Evolutionary conservation across 169 alveolate genomes (phyloP), one percentile per base, ranked within the genome.

Genomic region (Plasmodium coatneyi): DNA sequence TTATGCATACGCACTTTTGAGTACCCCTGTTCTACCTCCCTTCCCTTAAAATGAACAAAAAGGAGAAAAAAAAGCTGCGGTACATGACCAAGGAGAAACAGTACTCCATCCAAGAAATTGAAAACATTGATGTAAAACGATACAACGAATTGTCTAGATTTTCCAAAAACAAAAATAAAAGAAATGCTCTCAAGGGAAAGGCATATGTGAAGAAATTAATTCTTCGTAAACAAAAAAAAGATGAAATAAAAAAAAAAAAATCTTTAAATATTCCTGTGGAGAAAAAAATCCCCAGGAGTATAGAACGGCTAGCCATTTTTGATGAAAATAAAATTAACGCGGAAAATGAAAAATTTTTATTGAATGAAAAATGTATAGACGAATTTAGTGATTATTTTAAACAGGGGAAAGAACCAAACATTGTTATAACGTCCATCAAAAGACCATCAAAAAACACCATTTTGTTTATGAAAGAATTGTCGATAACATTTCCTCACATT

Each of bases 341-440:
- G 25, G 92, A 71, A 71, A 90, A 90, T 90, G 91, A 74, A 22
- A 90, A 80, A 10, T 90, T 90, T 70, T 66, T 90, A 90, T 49
- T 80, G 36, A 54, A 74, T 90, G 94, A 90, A 90, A 90, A 56
- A 22, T 90, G 74, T 90, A 80, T 90, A 80, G 99, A 98, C 93
- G 99, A 98, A 95, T 98, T 98, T 94, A 92, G 97, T 72, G 97
- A 96, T 36, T 98, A 97, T 95, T 98, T 97, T 93, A 96, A 97
- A 86, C 96, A 95, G 41, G 96, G 95, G 49, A 92, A 96, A 71
- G 94, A 96, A 36, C 99, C 99, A 14, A 98, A 98, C 91, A 97
- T 98, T 43, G 90, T 98, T 32, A 95, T 98, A 84, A 98, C 99
- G 3, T 98, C 99, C 5, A 96, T 97, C 41, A 96, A 97, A 86